Evolutionary conservation across 768 basidiomycete species (phyloP).

Genomic region (Dictyophora rubrovolvata): DNA sequence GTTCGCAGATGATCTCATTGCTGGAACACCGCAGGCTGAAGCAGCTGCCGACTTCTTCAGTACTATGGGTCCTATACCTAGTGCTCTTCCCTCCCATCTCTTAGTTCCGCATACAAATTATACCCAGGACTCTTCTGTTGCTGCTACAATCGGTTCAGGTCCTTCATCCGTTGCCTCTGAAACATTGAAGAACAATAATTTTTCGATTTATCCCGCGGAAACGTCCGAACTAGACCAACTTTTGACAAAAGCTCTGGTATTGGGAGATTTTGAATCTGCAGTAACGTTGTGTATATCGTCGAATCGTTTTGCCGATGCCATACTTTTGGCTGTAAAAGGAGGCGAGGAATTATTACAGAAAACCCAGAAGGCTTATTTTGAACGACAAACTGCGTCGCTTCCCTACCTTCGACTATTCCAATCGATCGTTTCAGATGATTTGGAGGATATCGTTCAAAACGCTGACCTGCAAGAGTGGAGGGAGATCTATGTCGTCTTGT

Average conservation of each 20-base stretch:
- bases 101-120: conserved; percentile 73
- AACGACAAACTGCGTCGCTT: conserved; percentile 57
- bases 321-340: conserved; percentile 85
- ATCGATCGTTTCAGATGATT: conserved; percentile 84
- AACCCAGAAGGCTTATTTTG: conserved; percentile 92
- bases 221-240: conserved; percentile 83
- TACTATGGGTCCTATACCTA: conserved; percentile 44
- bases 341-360: conserved; percentile 77
- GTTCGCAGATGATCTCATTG: conserved; percentile 67
- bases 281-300: conserved; percentile 85
- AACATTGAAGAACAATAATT: conserved; percentile 64
- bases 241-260: conserved; percentile 84
- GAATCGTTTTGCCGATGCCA: conserved; percentile 88
- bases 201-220: conserved; percentile 81
- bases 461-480: conserved; percentile 92
- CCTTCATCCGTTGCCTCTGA: conserved; percentile 71
- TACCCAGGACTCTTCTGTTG: conserved; percentile 79
- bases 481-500: conserved; percentile 92
- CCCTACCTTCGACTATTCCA: conserved; percentile 94
- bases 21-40: conserved; percentile 55
- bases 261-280: conserved; percentile 92
- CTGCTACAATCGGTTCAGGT: conserved; percentile 89
- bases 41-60: conserved; percentile 84
- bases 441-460: conserved; percentile 91
- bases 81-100: conserved; percentile 32